Evolutionary conservation across 345 rosid species (phyloP).

Genomic region (Arabidopsis suecica): DNA sequence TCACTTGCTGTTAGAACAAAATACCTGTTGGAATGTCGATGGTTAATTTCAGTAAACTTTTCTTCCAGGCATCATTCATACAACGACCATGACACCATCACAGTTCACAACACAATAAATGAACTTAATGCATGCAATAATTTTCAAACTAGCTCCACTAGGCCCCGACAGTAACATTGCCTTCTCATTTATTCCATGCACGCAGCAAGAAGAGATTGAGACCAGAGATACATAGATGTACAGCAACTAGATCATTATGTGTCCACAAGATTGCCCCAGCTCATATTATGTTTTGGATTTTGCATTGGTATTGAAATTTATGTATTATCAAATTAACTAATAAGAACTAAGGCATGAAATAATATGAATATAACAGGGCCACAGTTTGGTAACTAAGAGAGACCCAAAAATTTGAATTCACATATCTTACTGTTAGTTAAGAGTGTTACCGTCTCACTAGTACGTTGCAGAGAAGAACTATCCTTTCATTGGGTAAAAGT

Average conservation of each 20-base stretch:
- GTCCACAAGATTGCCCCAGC: conserved; percentile 20
- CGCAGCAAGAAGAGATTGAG: conserved; percentile 14
- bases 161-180: not conserved
- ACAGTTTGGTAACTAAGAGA: conserved; percentile 20
- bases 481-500: conserved; percentile 82
- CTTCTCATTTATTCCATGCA: conserved; percentile 23
- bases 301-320: conserved; percentile 2
- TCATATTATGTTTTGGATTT: not conserved
- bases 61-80: conserved; percentile 25
- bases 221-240: conserved; percentile 27
- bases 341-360: conserved; percentile 24
- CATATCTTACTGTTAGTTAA: conserved; percentile 21
- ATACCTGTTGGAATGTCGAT: conserved; percentile 66
- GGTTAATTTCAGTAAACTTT: conserved; percentile 37
- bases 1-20: conserved; percentile 86
- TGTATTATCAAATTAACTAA: conserved; percentile 5
- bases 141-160: conserved; percentile 26
- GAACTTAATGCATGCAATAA: conserved; percentile 20
- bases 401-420: conserved; percentile 27
- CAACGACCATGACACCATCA: conserved; percentile 24
- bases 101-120: conserved; percentile 33
- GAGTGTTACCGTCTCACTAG: conserved; percentile 82
- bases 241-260: conserved; percentile 5
- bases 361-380: conserved; percentile 2
- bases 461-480: conserved; percentile 79